These are phyloP conservation scores for Colletotrichum tanaceti DNA, from an alignment of 2,329 filamentous ascomycete genomes.

Conservation along the genomic window DNA sequence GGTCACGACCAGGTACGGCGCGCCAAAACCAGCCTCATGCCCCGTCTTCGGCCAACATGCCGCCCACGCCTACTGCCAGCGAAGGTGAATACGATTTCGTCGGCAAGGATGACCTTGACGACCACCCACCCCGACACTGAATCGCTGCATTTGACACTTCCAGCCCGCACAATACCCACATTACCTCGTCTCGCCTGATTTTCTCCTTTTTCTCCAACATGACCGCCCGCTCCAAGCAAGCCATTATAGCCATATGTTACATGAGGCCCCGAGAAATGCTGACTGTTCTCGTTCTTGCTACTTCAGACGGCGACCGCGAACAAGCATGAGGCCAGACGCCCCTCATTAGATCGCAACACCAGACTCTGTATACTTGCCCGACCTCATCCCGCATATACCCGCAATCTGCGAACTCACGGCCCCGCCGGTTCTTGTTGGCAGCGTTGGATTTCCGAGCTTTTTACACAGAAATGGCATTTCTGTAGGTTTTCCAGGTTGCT, in stretches of 20 bases:
- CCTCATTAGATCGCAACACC: constrained; percentile 31
- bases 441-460: constrained; percentile 7
- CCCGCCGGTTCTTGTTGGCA: constrained; percentile 4
- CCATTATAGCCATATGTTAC: constrained; percentile 20
- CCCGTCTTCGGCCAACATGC: constrained; percentile 67
- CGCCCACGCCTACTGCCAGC: constrained; percentile 70
- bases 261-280: constrained; percentile 35
- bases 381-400: constrained; percentile 36
- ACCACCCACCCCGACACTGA: constrained; percentile 36
- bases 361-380: constrained; percentile 26
- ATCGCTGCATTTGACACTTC: constrained; percentile 20
- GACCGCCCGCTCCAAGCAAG: constrained; percentile 17
- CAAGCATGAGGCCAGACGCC: constrained; percentile 43
- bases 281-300: constrained; percentile 37
- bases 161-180: constrained; percentile 33
- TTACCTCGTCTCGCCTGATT: constrained; percentile 22
- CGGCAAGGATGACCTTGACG: constrained; percentile 43
- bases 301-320: constrained; percentile 54
- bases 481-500: not conserved
- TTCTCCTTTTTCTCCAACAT: constrained; percentile 5
- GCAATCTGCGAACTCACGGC: constrained; percentile 32
- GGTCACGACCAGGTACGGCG: constrained; percentile 66
- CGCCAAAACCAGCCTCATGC: constrained; percentile 62
- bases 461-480: not conserved
- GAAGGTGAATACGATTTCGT: constrained; percentile 67